Conservation (phyloP, 441 rosid species). For the Codiaeum variegatum region DNA sequence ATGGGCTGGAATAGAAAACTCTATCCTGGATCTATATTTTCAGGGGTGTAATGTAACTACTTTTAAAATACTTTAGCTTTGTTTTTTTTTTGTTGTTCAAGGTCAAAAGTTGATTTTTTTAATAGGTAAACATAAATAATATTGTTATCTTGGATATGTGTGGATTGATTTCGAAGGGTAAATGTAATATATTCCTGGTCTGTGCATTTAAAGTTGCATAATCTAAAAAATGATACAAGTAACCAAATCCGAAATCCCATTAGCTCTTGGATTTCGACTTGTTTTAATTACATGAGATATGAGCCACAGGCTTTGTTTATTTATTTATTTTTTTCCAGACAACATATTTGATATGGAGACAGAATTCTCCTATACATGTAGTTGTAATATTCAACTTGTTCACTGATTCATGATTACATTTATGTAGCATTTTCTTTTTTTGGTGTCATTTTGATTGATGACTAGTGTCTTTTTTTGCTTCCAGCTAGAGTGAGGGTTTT, state of each 20-base stretch:
- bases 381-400: background rate
- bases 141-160: background rate
- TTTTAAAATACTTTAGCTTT: background rate
- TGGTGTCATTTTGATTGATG: background rate
- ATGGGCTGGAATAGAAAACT: background rate
- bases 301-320: background rate
- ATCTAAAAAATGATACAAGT: background rate
- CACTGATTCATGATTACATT: background rate
- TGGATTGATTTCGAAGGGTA: background rate
- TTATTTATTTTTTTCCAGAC: background rate
- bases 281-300: background rate
- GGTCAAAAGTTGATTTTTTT: background rate
- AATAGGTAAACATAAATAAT: slow-evolving; percentile 2
- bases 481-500: background rate
- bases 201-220: background rate
- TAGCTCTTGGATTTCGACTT: background rate
- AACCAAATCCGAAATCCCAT: background rate
- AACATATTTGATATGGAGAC: background rate
- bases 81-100: background rate
- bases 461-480: background rate
- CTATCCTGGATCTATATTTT: background rate
- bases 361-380: background rate
- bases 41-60: background rate
- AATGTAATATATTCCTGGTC: background rate
- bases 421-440: background rate